Conservation (phyloP, 805 yeast genomes). For the Spathaspora passalidarum region DNA sequence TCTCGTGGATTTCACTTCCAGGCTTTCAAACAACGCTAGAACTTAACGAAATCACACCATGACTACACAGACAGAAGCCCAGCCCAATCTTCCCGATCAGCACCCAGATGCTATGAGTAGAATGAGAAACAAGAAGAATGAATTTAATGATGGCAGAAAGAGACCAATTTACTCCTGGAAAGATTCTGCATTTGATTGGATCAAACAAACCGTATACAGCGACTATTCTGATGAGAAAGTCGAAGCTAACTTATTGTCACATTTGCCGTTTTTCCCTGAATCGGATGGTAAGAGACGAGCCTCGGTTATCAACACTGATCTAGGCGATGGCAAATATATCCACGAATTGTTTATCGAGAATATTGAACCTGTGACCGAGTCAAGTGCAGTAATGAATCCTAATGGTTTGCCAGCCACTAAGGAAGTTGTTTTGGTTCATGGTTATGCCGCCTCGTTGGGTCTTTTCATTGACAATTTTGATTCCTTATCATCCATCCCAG, state of each 20-base stretch:
- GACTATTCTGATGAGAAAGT: conserved; percentile 24
- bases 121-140: conserved; percentile 10
- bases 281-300: conserved; percentile 47
- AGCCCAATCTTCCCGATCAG: background rate
- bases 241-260: conserved; percentile 46
- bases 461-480: conserved; percentile 72
- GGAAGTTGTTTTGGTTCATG: conserved; percentile 79
- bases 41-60: background rate
- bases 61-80: conserved; percentile 2
- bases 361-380: conserved; percentile 17
- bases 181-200: conserved; percentile 27
- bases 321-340: conserved; percentile 55
- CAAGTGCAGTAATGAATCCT: no score
- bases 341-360: conserved; percentile 74
- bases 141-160: conserved; percentile 17
- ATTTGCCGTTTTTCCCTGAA: conserved; percentile 58
- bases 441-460: conserved; percentile 90
- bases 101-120: conserved; percentile 1
- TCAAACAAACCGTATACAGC: conserved; percentile 19
- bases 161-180: conserved; percentile 15
- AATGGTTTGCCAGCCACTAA: conserved; percentile 1
- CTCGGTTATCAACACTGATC: conserved; percentile 49
- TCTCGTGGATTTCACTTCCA: background rate
- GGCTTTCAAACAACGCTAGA: background rate
- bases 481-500: conserved; percentile 44